These are phyloP conservation scores for Lepiota brunneoincarnata DNA, from an alignment of 768 basidiomycete genomes.

Conservation along the genomic window DNA sequence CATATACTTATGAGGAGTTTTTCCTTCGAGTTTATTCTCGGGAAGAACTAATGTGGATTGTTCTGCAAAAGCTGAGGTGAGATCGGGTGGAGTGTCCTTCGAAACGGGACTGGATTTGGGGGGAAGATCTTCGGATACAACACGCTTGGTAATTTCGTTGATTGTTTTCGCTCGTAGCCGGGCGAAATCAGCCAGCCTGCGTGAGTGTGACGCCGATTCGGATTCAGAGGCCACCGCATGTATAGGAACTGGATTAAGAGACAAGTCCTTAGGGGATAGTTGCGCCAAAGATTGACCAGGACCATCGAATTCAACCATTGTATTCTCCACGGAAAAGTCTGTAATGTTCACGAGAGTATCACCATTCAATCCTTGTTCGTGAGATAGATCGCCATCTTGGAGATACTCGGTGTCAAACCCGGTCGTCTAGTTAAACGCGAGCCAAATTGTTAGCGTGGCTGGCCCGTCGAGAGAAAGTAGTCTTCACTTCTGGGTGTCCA, in stretches of 20 bases:
- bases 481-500: not conserved
- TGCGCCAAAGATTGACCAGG: too few species aligned
- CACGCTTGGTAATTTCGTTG: constrained; percentile 9
- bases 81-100: constrained; percentile 30
- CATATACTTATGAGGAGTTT: constrained; percentile 57
- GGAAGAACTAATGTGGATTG: constrained; percentile 44
- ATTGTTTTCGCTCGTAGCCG: constrained; percentile 38
- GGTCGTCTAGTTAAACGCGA: not conserved
- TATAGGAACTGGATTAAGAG: not conserved
- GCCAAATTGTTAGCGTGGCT: not conserved
- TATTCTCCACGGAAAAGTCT: not conserved
- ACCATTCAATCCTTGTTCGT: not conserved
- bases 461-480: not conserved
- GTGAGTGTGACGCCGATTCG: constrained; percentile 25
- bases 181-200: constrained; percentile 36
- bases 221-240: constrained; percentile 11
- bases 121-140: constrained; percentile 7
- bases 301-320: not conserved
- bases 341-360: not conserved
- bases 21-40: constrained; percentile 25
- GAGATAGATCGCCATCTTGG: not conserved
- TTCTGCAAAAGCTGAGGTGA: constrained; percentile 28
- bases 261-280: not conserved
- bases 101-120: constrained; percentile 6
- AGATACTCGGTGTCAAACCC: too few species aligned